Percentiles rank a stretch among this genome's conserved stretches.
These are phyloP conservation scores for Cucumis melo DNA, from an alignment of 306 rosid genomes.

Conservation along the genomic window DNA sequence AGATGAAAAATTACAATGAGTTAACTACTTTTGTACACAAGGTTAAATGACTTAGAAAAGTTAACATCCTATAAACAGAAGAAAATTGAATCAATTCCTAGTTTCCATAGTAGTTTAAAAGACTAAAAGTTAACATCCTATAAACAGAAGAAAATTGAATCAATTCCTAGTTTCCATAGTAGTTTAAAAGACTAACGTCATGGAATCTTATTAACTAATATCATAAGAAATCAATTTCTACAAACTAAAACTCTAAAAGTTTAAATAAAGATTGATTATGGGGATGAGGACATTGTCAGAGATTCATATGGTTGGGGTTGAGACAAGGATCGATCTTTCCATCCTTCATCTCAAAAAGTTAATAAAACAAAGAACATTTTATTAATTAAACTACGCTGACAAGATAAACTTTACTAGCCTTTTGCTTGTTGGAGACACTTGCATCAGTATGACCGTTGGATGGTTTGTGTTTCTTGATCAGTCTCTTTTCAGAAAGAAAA, in stretches of 20 bases:
- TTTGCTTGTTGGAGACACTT: slow-evolving; percentile 16
- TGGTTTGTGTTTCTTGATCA: slow-evolving; percentile 25
- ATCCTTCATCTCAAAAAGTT: not conserved
- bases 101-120: not conserved
- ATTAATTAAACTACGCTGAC: not conserved
- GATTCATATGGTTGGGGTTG: not conserved
- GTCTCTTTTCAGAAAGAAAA: slow-evolving; percentile 16
- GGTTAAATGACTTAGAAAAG: not conserved
- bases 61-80: not conserved
- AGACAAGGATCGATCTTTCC: not conserved
- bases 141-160: not conserved
- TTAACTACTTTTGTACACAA: not conserved
- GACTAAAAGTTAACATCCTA: not conserved
- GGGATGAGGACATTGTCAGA: not conserved
- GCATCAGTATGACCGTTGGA: slow-evolving; percentile 19
- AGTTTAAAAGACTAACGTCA: not conserved
- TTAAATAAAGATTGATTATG: not conserved
- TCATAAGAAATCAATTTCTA: not conserved
- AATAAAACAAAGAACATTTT: not conserved
- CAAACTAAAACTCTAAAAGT: not conserved
- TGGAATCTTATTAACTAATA: not conserved
- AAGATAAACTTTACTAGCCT: not conserved
- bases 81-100: not conserved
- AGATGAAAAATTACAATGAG: not conserved
- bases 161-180: not conserved